These are phyloP conservation scores for Chrysoporthe puriensis DNA, from an alignment of 2,329 filamentous ascomycete genomes.

Conservation along the genomic window DNA sequence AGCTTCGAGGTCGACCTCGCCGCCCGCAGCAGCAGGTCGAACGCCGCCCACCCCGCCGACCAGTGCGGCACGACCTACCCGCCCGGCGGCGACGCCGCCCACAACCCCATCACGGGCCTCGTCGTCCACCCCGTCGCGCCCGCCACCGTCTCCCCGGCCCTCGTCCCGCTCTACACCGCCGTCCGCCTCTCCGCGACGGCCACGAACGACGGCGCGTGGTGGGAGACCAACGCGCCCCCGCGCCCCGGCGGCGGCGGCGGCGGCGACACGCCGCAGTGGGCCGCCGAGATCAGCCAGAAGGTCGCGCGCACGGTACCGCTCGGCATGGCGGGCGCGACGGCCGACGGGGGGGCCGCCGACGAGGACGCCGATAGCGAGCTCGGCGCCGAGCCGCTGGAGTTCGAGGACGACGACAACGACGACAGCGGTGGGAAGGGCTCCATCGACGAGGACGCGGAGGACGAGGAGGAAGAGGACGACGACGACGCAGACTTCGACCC, in stretches of 20 bases:
- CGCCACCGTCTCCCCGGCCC: conserved; percentile 35
- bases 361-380: conserved; percentile 37
- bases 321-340: conserved; percentile 49
- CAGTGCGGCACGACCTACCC: conserved; percentile 53
- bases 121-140: conserved; percentile 46
- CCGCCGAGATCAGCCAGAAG: conserved; percentile 48
- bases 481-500: conserved; percentile 39
- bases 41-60: conserved; percentile 43
- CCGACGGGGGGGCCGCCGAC: conserved; percentile 40
- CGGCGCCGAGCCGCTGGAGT: conserved; percentile 31
- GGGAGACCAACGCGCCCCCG: conserved; percentile 51
- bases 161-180: conserved; percentile 53
- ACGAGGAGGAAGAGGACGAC: conserved; percentile 39
- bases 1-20: conserved; percentile 55
- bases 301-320: conserved; percentile 49
- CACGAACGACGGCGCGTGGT: conserved; percentile 54
- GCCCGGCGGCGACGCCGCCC: conserved; percentile 31
- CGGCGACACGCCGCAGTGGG: conserved; percentile 47
- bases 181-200: conserved; percentile 57
- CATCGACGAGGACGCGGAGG: conserved; percentile 35
- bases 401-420: conserved; percentile 31
- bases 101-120: conserved; percentile 56
- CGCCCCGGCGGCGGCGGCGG: conserved; percentile 33
- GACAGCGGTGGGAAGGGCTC: conserved; percentile 32
- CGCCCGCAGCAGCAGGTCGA: conserved; percentile 21